A percentile compares a stretch with the other conserved stretches of the same genome.
Evolutionary conservation across 108 stramenopile genomes (phyloP).

Genomic region (Mediolabrus comicus): DNA sequence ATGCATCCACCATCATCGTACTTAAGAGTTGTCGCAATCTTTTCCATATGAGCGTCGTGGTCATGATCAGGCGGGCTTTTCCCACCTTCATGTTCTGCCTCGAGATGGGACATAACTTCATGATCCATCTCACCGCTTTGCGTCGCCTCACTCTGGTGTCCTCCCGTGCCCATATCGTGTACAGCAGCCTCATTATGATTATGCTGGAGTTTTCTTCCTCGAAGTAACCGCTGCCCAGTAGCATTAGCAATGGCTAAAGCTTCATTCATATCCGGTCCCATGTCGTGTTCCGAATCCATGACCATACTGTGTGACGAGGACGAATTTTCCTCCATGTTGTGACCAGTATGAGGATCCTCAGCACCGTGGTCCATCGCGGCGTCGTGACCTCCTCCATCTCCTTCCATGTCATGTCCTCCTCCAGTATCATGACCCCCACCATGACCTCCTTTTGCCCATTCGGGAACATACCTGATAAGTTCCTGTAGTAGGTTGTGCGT

Average conservation of each 20-base stretch:
- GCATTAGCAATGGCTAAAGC: neutral
- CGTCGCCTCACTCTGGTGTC: too few relatives aligned
- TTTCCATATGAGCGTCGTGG: neutral
- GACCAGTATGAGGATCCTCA: neutral
- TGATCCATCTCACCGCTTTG: neutral
- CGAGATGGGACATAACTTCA: neutral
- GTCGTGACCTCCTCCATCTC: too few relatives aligned
- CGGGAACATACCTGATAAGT: neutral
- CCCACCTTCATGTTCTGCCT: too few relatives aligned
- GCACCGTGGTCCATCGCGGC: neutral
- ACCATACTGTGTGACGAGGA: neutral
- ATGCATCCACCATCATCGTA: neutral
- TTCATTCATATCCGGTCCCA: neutral
- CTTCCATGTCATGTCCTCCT: neutral
- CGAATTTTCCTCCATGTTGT: neutral
- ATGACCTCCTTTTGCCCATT: neutral
- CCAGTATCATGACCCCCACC: neutral
- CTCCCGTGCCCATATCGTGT: too few relatives aligned
- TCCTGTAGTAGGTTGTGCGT: neutral
- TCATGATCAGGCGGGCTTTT: neutral
- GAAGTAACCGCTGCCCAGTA: neutral
- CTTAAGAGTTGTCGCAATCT: neutral
- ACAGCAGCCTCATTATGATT: too few relatives aligned
- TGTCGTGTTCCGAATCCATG: neutral
- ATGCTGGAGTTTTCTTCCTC: neutral